Evolutionary conservation across 768 basidiomycete species (phyloP).

Genomic region (Leucocoprinus sp.): DNA sequence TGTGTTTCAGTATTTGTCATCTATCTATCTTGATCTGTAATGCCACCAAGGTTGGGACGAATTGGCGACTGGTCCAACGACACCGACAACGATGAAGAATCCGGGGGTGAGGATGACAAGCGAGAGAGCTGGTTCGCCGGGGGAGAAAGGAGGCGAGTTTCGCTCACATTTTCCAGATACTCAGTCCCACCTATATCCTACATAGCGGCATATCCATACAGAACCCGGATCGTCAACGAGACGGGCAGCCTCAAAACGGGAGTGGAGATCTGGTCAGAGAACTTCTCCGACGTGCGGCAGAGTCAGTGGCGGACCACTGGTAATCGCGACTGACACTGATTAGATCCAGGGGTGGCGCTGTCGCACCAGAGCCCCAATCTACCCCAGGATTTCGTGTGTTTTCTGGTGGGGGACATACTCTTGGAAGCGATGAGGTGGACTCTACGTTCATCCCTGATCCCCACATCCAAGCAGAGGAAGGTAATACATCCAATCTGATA

Average conservation of each 20-base stretch:
- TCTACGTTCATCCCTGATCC: conserved; percentile 75
- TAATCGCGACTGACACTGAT: too few relatives aligned
- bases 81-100: conserved; percentile 46
- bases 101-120: conserved; percentile 39
- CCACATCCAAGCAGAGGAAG: conserved; percentile 26
- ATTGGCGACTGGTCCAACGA: conserved; percentile 41
- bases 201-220: conserved; percentile 80
- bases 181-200: background rate
- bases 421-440: conserved; percentile 87
- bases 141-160: conserved; percentile 77
- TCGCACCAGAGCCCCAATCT: conserved; percentile 11
- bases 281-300: conserved; percentile 71
- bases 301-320: conserved; percentile 46
- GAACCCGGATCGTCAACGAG: conserved; percentile 57
- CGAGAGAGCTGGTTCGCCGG: conserved; percentile 82
- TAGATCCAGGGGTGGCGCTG: conserved; percentile 22
- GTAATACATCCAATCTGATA: conserved; percentile 12
- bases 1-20: too few relatives aligned
- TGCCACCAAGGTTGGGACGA: conserved; percentile 37
- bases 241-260: conserved; percentile 22
- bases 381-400: conserved; percentile 31
- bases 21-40: too few relatives aligned
- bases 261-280: conserved; percentile 56
- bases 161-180: conserved; percentile 1
- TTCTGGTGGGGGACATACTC: conserved; percentile 67